Percentiles rank a stretch among this genome's conserved stretches.
Evolutionary conservation across 2,329 filamentous ascomycete genomes (phyloP).

Genomic region (Trichoderma koningiopsis): DNA sequence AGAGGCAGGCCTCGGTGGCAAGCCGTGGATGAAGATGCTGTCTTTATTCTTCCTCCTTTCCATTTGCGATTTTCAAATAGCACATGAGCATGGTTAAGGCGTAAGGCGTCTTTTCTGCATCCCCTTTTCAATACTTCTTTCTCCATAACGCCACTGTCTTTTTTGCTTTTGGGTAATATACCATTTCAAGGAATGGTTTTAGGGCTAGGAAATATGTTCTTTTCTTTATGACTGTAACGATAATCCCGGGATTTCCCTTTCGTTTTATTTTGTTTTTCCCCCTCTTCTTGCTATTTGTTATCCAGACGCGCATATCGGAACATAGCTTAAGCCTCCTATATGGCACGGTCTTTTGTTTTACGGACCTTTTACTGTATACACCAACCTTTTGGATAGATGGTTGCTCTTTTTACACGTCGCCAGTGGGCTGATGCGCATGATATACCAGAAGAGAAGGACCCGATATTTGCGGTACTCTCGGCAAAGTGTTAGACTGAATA

Average conservation of each 20-base stretch:
- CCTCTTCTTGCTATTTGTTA: neutral
- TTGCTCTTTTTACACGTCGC: neutral
- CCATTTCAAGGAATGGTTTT: slow-evolving; percentile 3
- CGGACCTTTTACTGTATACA: neutral
- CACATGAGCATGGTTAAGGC: neutral
- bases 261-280: neutral
- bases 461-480: neutral
- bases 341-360: neutral
- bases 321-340: neutral
- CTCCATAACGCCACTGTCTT: neutral
- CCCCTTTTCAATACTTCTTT: neutral
- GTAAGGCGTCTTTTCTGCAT: neutral
- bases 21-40: slow-evolving; percentile 45
- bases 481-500: neutral
- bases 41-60: neutral
- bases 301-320: neutral
- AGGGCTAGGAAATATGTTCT: neutral
- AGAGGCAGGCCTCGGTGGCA: slow-evolving; percentile 51
- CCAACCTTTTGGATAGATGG: neutral
- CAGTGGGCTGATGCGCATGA: neutral
- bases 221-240: slow-evolving; percentile 12
- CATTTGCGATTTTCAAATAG: neutral
- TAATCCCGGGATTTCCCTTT: neutral
- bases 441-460: neutral
- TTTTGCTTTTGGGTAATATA: slow-evolving; percentile 10